Evolutionary conservation across 352 stramenopile genomes (phyloP), one percentile per base, ranked within the genome.

Genomic region (Phytophthora colocasiae): DNA sequence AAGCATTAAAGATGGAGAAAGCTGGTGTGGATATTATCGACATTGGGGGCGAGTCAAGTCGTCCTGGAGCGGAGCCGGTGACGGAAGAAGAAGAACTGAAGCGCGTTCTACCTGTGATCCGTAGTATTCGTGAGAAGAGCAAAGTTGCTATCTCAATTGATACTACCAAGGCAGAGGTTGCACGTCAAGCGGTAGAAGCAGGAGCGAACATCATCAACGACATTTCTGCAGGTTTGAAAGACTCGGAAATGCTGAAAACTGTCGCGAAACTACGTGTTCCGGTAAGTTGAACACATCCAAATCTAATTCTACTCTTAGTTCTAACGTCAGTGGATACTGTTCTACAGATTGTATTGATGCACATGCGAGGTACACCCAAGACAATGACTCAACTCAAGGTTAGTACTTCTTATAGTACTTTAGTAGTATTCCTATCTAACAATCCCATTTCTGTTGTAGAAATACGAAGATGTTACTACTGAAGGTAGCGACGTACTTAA

Each of bases 131-230:
- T 10, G 78, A 73, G 11, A 64, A 77, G 24, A 90, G 78, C 51
- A 47, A 71, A 12, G 74, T 98, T 41, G 71, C 87, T 1, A 98
- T 99, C 71, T 99, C 95, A 0, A 98, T 99, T 58, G 98, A 99
- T 78, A 99, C 98, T 15, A 89, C 95, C 1, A 96, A 99, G 66
- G 82, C 96, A 0, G 62, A 62, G 6, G 96, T 99, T 12, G 97
- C 97, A 14, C 64, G 68, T 29, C 85, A 85, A 49, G 96, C 97
- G 0, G 78, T 99, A 26, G 69, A 87, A 1, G 96, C 96, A 5
- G 97, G 97, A 8, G 98, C 97, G 0, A 95, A 98, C 65, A 85
- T 99, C 32, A 89, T 99, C 2, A 99, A 99, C 76, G 98, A 99
- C 70, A 95, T 99, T 38, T 99, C 96, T 2, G 97, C 89, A 0